A percentile compares a stretch with the other conserved stretches of the same genome.
Conservation (phyloP, 2,329 filamentous ascomycete genomes). For the Rhinocladiella similis region DNA sequence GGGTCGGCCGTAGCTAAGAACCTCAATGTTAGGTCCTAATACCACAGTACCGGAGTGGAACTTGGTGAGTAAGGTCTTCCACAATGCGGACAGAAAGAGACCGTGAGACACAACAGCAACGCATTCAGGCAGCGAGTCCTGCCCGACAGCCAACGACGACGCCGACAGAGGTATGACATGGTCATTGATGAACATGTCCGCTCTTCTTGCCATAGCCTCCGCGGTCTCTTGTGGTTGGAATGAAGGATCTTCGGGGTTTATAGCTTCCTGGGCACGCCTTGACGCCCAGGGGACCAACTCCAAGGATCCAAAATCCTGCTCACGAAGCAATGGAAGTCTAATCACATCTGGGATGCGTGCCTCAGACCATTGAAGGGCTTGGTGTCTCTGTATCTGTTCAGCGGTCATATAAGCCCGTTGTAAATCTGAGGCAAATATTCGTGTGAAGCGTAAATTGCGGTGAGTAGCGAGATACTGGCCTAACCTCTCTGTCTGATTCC, state of each 20-base stretch:
- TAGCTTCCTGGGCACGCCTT: slow-evolving; percentile 18
- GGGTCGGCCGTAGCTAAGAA: slow-evolving; percentile 36
- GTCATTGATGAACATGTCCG: slow-evolving; percentile 65
- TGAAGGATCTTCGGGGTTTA: slow-evolving; percentile 37
- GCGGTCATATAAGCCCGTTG: slow-evolving; percentile 73
- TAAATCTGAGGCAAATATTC: slow-evolving; percentile 76
- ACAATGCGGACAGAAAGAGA: slow-evolving; percentile 71
- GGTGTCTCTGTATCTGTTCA: slow-evolving; percentile 61
- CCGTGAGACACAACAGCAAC: slow-evolving; percentile 79
- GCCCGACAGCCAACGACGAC: slow-evolving; percentile 33
- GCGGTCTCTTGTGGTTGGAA: slow-evolving; percentile 66
- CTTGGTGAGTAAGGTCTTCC: slow-evolving; percentile 60
- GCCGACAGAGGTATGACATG: slow-evolving; percentile 61
- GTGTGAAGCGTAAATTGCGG: slow-evolving; percentile 63
- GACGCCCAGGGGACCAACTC: slow-evolving; percentile 37
- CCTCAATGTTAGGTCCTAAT: slow-evolving; percentile 44
- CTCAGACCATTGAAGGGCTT: slow-evolving; percentile 33
- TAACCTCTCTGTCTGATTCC: slow-evolving; percentile 73
- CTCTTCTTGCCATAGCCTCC: slow-evolving; percentile 64
- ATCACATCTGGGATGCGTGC: slow-evolving; percentile 15
- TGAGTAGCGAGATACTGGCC: slow-evolving; percentile 63
- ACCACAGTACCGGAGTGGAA: slow-evolving; percentile 51
- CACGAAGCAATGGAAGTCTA: slow-evolving; percentile 33
- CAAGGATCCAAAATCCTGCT: slow-evolving; percentile 43
- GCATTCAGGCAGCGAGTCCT: slow-evolving; percentile 29